Evolutionary conservation across 2,329 filamentous ascomycete genomes (phyloP), one percentile per base, ranked within the genome.

Genomic region (Helminthosporium solani): DNA sequence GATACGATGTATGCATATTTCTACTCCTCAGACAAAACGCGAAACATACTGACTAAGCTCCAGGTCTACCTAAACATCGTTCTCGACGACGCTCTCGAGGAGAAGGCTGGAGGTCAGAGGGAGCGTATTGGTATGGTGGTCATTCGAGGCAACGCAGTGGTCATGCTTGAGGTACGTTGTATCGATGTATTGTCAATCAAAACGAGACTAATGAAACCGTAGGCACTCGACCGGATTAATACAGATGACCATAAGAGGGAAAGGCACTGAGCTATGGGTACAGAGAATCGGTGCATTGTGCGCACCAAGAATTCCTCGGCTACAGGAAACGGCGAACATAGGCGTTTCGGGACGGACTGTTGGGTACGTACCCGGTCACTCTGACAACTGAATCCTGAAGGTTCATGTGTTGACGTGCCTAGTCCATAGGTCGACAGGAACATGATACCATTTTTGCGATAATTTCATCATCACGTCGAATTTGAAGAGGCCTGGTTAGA

Each of bases 51-150:
- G 15, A 46, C 16, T 21, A 57, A 25, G 36, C 14, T 33, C 14
- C 27, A 96, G 92, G 91, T 97, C 53, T 99, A 97, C 76, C 78
- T 99, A 67, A 99, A 99, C 75, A 90, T 99, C 67, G 94, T 99
- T 34, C 82, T 99, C 19, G 95, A 99, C 71, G 94, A 99, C 62
- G 92, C 94, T 16, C 84, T 96, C 37, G 94, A 99, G 72, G 91
- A 96, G 78, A 96, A 95, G 73, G 80, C 87, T 16, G 88, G 88
- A 52, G 90, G 90, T 49, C 90, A 95, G 76, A 96, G 96, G 75
- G 84, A 88, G 57, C 82, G 85, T 62, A 80, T 97, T 49, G 94
- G 94, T 68, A 96, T 95, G 87, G 88, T 95, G 51, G 92, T 96
- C 56, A 96, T 99, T 64, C 88, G 95, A 60, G 94, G 94, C 55